Evolutionary conservation across 1,284 basidiomycete species (phyloP).

Genomic region (Garcileccinum viscosum): DNA sequence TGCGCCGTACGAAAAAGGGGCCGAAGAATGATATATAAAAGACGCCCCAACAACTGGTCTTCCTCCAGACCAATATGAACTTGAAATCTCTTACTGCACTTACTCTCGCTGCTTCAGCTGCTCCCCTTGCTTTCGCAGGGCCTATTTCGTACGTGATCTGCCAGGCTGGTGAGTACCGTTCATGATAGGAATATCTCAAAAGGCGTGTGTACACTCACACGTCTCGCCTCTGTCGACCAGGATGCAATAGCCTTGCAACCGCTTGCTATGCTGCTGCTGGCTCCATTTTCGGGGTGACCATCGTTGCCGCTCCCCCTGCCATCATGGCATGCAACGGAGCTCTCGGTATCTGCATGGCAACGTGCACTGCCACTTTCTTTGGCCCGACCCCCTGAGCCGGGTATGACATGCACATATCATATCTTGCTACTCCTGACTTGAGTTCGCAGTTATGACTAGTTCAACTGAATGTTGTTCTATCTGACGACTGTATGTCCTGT

Average conservation of each 20-base stretch:
- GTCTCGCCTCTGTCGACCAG: conserved; percentile 34
- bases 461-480: neutral
- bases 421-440: neutral
- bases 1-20: conserved; percentile 1
- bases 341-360: conserved; percentile 53
- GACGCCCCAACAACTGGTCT: neutral
- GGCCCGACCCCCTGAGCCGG: conserved; percentile 32
- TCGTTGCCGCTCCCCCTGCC: conserved; percentile 49
- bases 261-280: conserved; percentile 63
- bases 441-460: neutral
- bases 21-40: conserved; percentile 10
- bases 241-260: conserved; percentile 58
- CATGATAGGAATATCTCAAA: neutral
- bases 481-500: conserved; percentile 10
- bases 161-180: conserved; percentile 49
- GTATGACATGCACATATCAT: neutral
- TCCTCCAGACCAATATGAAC: conserved; percentile 27
- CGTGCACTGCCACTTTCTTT: conserved; percentile 45
- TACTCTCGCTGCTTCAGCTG: conserved; percentile 26
- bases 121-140: conserved; percentile 41
- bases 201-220: conserved; percentile 1
- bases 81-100: conserved; percentile 31
- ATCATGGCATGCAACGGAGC: conserved; percentile 57
- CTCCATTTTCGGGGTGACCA: conserved; percentile 54
- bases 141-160: conserved; percentile 52